A percentile compares a stretch with the other conserved stretches of the same genome.
phyloP scores from a whole-genome alignment of 305 asterid genomes.

The Lippia alba region DNA sequence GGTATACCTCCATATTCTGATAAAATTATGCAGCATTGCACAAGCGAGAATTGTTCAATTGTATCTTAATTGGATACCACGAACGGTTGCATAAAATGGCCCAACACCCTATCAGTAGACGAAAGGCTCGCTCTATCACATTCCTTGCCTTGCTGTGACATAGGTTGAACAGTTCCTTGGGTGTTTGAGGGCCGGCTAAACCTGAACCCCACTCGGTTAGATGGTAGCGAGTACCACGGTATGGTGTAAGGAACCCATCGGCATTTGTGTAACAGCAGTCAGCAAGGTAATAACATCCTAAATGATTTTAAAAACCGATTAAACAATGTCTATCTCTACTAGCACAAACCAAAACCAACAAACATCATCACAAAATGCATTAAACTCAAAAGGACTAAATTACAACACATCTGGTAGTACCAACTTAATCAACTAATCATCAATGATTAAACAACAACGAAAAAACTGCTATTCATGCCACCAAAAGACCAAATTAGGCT shows the following conservation, averaged over 20 bases:
- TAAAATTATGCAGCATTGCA: not conserved
- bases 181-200: too few species aligned
- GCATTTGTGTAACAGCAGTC: not conserved
- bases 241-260: not conserved
- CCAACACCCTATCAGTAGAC: not conserved
- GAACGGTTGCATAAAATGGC: not conserved
- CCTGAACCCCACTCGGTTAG: not conserved
- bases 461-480: too few species aligned
- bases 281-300: not conserved
- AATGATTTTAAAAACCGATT: too few species aligned
- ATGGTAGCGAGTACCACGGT: not conserved
- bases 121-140: not conserved
- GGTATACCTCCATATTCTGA: not conserved
- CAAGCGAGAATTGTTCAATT: not conserved
- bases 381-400: too few species aligned
- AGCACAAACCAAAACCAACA: too few species aligned
- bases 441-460: too few species aligned
- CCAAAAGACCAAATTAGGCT: too few species aligned
- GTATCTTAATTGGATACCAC: not conserved
- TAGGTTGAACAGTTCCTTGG: not conserved
- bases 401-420: too few species aligned
- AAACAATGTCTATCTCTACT: too few species aligned
- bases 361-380: too few species aligned
- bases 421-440: too few species aligned
- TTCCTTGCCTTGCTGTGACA: not conserved